Evolutionary conservation across 768 basidiomycete genomes (phyloP), one percentile per base, ranked within the genome.

Genomic region (Tulasnella sp.): DNA sequence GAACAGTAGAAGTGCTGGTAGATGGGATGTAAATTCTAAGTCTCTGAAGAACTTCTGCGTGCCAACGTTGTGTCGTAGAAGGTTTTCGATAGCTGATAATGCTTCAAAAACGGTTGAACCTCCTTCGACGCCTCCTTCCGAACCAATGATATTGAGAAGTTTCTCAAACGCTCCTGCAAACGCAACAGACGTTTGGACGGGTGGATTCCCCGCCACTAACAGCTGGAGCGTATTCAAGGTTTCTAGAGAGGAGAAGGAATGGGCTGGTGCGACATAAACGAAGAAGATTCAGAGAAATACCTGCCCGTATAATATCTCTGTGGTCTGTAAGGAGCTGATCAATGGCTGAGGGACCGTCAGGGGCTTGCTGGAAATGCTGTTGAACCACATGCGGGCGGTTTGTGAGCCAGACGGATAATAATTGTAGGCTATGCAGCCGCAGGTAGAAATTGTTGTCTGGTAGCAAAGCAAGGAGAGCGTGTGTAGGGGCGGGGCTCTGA

Each of bases 21-120:
- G 83, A 79, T 93, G 83, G 80, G 93, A 86, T 82, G 93, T 89
- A 83, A 97, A 87, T 81, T 93, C 85, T 1, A 96, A 94, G 87
- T 97, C 96, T 74, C 95, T 93, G 87, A 99, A 98, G 88, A 98
- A 99, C 84, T 96, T 98, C 96, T 99, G 97, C 85, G 99, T 99
- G 14, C 96, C 97, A 37, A 92, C 91, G 86, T 99, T 99, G 87
- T 94, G 97, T 41, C 96, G 90, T 81, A 99, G 88, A 31, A 99
- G 87, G n/a, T 90, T 90, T 82, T 96, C 96, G 22, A 96, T 91
- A 82, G 94, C 96, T 24, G 90, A 89, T 80, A 99, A 87, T n/a
- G 95, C 94, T 82, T 96, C 93, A 82, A 94, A 92, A 0, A 94
- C 91, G 64, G 94, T 93, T 78, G 93, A 89, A 14, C 96, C 96